phyloP scores from a whole-genome alignment of 2,329 filamentous ascomycete species.

The Cladophialophora psammophila region DNA sequence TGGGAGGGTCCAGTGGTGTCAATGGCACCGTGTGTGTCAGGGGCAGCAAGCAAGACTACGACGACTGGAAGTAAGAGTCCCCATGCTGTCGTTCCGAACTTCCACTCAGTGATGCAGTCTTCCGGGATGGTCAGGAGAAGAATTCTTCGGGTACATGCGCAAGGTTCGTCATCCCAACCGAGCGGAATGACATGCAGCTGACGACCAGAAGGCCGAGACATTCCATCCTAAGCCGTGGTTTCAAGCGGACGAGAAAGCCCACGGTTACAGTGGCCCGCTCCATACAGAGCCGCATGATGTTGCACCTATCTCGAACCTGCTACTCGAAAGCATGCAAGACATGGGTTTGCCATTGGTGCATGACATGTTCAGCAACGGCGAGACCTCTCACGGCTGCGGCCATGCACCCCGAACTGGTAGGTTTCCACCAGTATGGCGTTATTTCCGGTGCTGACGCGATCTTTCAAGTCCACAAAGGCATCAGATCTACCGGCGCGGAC shows the following conservation, averaged over 20 bases:
- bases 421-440: background rate
- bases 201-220: conserved; percentile 60
- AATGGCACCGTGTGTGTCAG: conserved; percentile 56
- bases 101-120: conserved; percentile 53
- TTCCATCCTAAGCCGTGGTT: conserved; percentile 68
- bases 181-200: background rate
- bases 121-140: conserved; percentile 60
- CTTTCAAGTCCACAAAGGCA: conserved; percentile 55
- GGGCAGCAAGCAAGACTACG: conserved; percentile 55
- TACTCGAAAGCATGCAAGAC: conserved; percentile 63
- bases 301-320: conserved; percentile 64
- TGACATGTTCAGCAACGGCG: conserved; percentile 66
- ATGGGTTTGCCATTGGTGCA: conserved; percentile 62
- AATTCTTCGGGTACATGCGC: conserved; percentile 64
- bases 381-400: conserved; percentile 63
- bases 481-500: conserved; percentile 62
- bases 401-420: conserved; percentile 58
- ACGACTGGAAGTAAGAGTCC: conserved; percentile 62
- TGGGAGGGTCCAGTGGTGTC: conserved; percentile 54
- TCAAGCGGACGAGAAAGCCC: conserved; percentile 55
- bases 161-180: conserved; percentile 56
- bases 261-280: conserved; percentile 62
- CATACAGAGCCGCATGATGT: conserved; percentile 66
- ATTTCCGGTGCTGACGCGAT: conserved; percentile 10
- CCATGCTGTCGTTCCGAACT: conserved; percentile 43